These are phyloP conservation scores for Yamadazyma blattariae DNA, from an alignment of 1,139 yeast genomes.

Conservation along the genomic window DNA sequence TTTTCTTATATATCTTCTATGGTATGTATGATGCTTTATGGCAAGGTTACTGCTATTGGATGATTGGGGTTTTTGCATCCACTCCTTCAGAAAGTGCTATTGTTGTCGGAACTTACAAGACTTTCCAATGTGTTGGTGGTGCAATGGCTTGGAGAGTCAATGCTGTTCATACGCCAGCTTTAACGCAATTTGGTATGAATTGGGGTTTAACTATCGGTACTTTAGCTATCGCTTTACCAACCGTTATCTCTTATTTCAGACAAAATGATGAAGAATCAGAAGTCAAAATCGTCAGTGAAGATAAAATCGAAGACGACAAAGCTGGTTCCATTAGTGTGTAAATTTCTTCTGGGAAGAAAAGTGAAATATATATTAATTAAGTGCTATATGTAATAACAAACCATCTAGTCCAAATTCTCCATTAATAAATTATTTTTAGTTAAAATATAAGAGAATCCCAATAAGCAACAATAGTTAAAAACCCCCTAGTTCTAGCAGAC, in stretches of 20 bases:
- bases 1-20: constrained; percentile 60
- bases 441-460: no score
- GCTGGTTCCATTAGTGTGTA: neutral
- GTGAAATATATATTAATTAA: no score
- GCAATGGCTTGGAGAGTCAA: constrained; percentile 63
- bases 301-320: no score
- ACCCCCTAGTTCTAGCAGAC: no score
- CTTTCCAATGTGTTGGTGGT: constrained; percentile 62
- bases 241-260: constrained; percentile 1
- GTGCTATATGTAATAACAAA: no score
- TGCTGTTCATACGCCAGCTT: constrained; percentile 38
- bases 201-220: constrained; percentile 59
- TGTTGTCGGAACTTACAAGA: constrained; percentile 62
- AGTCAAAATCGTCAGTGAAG: constrained; percentile 4
- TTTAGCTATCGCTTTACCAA: constrained; percentile 37
- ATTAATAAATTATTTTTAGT: no score
- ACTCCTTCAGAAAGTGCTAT: constrained; percentile 55
- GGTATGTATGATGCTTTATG: constrained; percentile 57
- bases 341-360: no score
- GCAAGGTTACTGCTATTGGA: constrained; percentile 57
- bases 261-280: constrained; percentile 7
- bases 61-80: constrained; percentile 57
- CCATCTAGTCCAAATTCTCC: no score
- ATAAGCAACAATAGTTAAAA: no score
- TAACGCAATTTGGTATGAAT: constrained; percentile 47